Evolutionary conservation across 768 basidiomycete species (phyloP), one percentile per base, ranked within the genome.

Genomic region (Amanita pseudoporphyria): DNA sequence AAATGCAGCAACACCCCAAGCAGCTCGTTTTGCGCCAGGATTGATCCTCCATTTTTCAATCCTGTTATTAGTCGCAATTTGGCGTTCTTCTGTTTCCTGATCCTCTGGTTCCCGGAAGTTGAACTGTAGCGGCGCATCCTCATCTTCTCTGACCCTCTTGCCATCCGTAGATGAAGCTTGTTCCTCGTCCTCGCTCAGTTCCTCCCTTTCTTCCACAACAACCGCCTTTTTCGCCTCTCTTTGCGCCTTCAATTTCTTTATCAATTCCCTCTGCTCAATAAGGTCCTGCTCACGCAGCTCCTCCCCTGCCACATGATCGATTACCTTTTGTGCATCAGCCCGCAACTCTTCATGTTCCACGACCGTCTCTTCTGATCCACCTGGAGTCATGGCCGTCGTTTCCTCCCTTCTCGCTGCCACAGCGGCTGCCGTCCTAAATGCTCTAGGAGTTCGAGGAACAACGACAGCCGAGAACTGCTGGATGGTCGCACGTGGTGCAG

Each of bases 1-100:
- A 65, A 95, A 94, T 16, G 85, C 84, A 32, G 86, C 73, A 16
- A 85, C 71, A 32, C 90, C 90, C 89, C 89, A 93, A 2, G 84
- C 87, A 47, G 84, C 71, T 31, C 82, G 81, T 65, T 84, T 87
- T 57, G 78, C 76, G 59, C 79, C 76, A 9, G 89, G 81, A 55
- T 82, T 75, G 54, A 82, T 60, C 41, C 70, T 60, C 62, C 77
- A 76, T 52, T 77, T 62, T 26, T 72, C 65, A 45, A 82, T 71
- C 40, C 89, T 76, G 41, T 74, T 76, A 61, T 91, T 91, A 26
- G 80, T 70, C 12, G 68, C 69, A 54, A 74, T 72, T n/a, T 55
- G 59, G 26, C 73, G 63, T 54, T 82, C 76, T 40, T 73, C 77
- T 1, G 66, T 58, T 62, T 84, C 81, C 6, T 80, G 80, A 49